phyloP scores from a whole-genome alignment of 192 early-diverging fungal genomes.

The Chytriomyces hyalinus region DNA sequence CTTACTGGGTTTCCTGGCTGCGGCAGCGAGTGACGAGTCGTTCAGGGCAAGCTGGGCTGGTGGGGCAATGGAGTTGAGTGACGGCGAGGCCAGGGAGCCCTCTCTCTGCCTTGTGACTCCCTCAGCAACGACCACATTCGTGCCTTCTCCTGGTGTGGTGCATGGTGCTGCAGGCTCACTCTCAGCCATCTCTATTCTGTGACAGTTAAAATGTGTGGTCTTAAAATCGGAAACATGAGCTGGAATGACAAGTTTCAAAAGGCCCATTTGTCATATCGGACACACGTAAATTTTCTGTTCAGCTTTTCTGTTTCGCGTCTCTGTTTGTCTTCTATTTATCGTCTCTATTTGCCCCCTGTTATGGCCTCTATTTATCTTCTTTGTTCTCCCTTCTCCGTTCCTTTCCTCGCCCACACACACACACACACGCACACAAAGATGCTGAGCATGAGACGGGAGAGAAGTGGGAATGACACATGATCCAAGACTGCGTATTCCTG shows the following conservation, averaged over 20 bases:
- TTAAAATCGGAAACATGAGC: not conserved
- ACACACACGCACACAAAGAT: not conserved
- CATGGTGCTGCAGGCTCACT: not conserved
- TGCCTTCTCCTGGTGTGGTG: not conserved
- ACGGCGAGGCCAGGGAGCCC: not conserved
- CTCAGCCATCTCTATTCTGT: not conserved
- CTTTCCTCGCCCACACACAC: no score
- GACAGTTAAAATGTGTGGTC: not conserved
- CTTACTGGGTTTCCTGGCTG: not conserved
- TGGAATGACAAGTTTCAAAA: not conserved
- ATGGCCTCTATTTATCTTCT: no score
- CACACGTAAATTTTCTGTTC: not conserved
- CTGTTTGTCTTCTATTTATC: no score
- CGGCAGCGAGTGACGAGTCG: not conserved
- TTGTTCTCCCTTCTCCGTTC: no score
- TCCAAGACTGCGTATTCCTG: not conserved
- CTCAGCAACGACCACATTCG: not conserved
- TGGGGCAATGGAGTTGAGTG: not conserved
- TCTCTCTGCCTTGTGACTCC: not conserved
- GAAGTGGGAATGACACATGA: not conserved
- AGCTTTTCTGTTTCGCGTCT: not conserved
- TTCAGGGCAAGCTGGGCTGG: not conserved
- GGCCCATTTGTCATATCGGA: not conserved
- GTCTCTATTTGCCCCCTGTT: no score
- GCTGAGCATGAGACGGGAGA: not conserved